Evolutionary conservation across 2,329 filamentous ascomycete genomes (phyloP).

Genomic region (Colletotrichum shisoi): DNA sequence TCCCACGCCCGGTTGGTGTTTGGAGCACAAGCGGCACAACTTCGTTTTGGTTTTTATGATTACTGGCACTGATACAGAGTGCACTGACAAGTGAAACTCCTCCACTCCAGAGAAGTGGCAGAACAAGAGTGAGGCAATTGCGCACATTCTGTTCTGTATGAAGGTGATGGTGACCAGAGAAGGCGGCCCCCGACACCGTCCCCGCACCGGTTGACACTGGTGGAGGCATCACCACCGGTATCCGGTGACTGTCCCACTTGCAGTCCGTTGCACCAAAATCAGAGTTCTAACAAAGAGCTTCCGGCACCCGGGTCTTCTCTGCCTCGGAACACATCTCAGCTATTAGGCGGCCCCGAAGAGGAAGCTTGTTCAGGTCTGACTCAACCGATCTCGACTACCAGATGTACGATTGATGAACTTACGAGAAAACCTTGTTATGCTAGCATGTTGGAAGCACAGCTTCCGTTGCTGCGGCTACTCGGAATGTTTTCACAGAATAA

Average conservation of each 20-base stretch:
- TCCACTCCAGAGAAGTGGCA: no score
- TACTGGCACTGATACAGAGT: no score
- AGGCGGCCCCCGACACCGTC: neutral
- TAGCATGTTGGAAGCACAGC: no score
- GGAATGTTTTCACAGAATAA: no score
- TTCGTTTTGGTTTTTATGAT: no score
- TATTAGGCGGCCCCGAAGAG: neutral
- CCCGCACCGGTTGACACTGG: neutral
- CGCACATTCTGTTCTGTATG: neutral
- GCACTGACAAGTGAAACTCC: no score
- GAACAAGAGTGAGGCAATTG: no score
- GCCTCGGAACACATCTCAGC: neutral
- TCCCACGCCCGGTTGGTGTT: no score
- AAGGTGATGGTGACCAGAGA: neutral
- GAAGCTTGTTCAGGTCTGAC: neutral
- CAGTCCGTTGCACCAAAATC: neutral
- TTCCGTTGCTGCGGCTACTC: no score
- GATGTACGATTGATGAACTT: no score
- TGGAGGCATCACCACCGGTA: neutral
- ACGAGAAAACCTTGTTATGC: neutral
- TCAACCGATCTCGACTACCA: neutral
- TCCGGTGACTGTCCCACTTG: neutral
- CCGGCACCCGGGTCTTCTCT: neutral
- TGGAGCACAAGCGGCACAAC: no score
- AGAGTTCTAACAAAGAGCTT: neutral